A percentile compares a stretch with the other conserved stretches of the same genome.
Conservation (phyloP, 305 asterid species). For the Coffea humblotiana region DNA sequence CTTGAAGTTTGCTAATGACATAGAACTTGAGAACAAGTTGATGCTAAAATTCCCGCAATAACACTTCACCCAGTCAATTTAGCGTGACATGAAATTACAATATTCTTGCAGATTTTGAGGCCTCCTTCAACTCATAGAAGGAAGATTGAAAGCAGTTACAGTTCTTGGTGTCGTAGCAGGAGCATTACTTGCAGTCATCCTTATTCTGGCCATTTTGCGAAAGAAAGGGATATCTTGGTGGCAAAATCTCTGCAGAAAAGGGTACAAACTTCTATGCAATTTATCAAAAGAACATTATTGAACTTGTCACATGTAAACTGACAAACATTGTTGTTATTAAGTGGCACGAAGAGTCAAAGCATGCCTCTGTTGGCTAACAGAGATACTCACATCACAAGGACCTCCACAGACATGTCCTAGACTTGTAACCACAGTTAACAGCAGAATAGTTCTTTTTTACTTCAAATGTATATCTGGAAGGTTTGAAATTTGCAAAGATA, state of each 20-base stretch:
- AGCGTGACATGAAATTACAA: neutral
- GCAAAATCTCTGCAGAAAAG: conserved; percentile 50
- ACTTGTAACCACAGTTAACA: neutral
- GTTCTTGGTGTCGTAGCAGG: conserved; percentile 59
- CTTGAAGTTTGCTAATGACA: neutral
- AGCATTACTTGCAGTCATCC: conserved; percentile 41
- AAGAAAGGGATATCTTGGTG: conserved; percentile 48
- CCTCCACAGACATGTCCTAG: neutral
- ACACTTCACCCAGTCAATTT: neutral
- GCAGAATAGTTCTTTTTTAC: neutral
- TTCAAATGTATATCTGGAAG: neutral
- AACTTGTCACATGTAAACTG: neutral
- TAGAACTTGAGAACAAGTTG: neutral
- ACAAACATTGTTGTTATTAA: neutral
- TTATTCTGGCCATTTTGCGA: conserved; percentile 46
- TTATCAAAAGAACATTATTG: neutral
- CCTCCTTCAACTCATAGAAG: conserved; percentile 62
- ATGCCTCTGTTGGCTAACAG: neutral
- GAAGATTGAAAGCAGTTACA: conserved; percentile 30
- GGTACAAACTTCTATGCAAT: conserved; percentile 34
- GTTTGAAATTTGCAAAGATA: neutral
- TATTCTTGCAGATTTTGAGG: conserved; percentile 58
- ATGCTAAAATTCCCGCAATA: neutral
- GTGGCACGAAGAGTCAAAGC: neutral
- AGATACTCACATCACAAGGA: neutral